Evolutionary conservation across 352 stramenopile genomes (phyloP), one percentile per base, ranked within the genome.

Genomic region (Hyaloperonospora arabidopsidis): DNA sequence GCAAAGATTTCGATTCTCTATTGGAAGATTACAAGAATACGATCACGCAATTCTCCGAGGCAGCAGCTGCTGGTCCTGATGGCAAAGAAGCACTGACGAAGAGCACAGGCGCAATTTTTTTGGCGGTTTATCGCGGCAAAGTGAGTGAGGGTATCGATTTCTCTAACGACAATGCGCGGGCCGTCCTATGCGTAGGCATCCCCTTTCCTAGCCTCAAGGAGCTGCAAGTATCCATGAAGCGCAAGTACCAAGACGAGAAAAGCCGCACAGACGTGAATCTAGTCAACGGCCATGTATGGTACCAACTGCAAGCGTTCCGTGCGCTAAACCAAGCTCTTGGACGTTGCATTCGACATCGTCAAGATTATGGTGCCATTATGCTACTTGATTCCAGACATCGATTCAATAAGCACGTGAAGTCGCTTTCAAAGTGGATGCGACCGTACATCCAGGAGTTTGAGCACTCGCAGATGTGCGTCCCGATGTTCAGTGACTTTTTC

Each of bases 111-210:
- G 95, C 93, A 1, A 80, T 98, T 12, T 91, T 99, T 47, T 86
- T 99, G 54, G 96, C 95, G 1, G 96, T 99, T 1, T 99, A 97
- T 74, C 79, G 97, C 15, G 97, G 97, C 34, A 99, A 99, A 75
- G 96, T 98, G 34, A 97, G 86, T 57, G 97, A 99, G 67, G 96
- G 96, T 21, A 97, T 98, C 45, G 97, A 99, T 70, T 99, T 99
- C 63, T 89, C 84, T 12, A 96, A 99, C 70, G 79, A 97, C 34
- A 97, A 97, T 61, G 97, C 95, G 8, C 80, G 97, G 28, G 86
- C 86, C 15, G 97, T 99, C 12, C 74, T 99, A 15, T 95, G 98
- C n/a, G 97, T 97, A 18, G 97, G 97, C 2, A 93, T 99, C 38
- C 97, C 97, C n/a, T 99, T 97, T 72, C 89, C 97, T 11, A 97